Base-by-base conservation (phyloP, 1,284 basidiomycete species). In the Sanguinoderma infundibulare region DNA sequence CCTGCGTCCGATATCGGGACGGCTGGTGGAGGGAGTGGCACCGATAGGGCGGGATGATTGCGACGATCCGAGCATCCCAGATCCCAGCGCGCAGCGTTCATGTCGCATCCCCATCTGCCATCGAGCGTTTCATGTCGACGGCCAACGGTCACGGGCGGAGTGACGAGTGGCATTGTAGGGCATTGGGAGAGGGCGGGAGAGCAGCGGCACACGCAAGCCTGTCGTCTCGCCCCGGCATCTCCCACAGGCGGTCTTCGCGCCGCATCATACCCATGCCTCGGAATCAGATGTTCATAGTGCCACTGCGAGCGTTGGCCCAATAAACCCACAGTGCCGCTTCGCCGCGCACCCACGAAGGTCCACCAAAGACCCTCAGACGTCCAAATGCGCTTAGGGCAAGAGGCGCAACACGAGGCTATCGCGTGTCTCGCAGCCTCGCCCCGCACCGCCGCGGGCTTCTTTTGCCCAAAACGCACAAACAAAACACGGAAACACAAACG, bases 351-450 rank as follows among this genome's bases (percentile, higher is more conserved):
- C 49, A 32, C 30, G 32, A 34, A 35, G 49, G 49, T 12, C 30
- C 20, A 51, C 32, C 32, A 34, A 51, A 20, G 30, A 42, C 36
- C 36, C 52, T 15, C 35, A 53, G 36, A 17, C 15, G 24, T 53
- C 52, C 52, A 38, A 24, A 40, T 38, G 5, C 36, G 38, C 38
- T 32, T 36, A 26, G 24, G 52, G 52, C 52, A 38, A 53, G 35
- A 50, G 47, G 39, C 32, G 12, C 17, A 53, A 56, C 59, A 61
- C 46, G 59, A 49, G 54, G 54, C 54, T 26, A 28, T 47, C 40
- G 54, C 54, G 54, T 55, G 42, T 47, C 10, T 24, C 30, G 42
- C 42, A 47, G 42, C 40, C 40, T 42, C 38, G n/a, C 39, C 42
- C 24, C 42, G 42, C 42, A 26, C 26, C 28, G 15, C 30, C 53